Evolutionary conservation across 2,329 filamentous ascomycete species (phyloP), one percentile per base, ranked within the genome.

Genomic region (Pseudogymnoascus sp.): DNA sequence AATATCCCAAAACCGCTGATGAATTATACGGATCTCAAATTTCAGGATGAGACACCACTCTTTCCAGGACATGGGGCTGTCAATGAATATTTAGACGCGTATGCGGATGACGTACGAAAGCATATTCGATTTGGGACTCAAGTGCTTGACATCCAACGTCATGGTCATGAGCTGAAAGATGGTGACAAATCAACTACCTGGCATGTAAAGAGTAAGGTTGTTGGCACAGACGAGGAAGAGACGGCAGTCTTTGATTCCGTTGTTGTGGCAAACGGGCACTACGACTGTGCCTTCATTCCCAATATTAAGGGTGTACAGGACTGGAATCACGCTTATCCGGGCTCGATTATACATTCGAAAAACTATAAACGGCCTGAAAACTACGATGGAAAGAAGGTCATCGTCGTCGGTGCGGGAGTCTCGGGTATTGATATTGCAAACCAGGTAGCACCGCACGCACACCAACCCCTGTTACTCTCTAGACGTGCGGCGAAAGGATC

Each of bases 1-100:
- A 97, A 97, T 72, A 91, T 97, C 57, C 89, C 91, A 0, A 84
- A 88, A 62, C 78, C 80, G 0, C 72, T 97, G 59, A 97, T 97
- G 93, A 77, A 80, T 3, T 97, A 86, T 72, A 87, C 86, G 4
- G 88, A 93, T 66, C 76, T 83, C 6, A 71, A 80, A 0, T 94
- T 94, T 68, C 80, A 83, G 0, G 68, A 78, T 1, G 80, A 84
- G 11, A 78, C 81, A 6, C 84, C 87, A 70, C 78, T 96, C 1
- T 96, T 93, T 67, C 93, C 93, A 0, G 81, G 79, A 20, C 84
- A 92, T 64, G 75, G 85, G 63, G 79, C 81, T 25, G 89, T 97
- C 2, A 81, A 88, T 64, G 72, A 83, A 20, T 97, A 97, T 70
- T 77, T 97, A 1, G 75, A 88, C 22, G 73, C 79, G 18, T 96